Evolutionary conservation across 2,329 filamentous ascomycete genomes (phyloP).

Genomic region (Sporothrix schenckii): DNA sequence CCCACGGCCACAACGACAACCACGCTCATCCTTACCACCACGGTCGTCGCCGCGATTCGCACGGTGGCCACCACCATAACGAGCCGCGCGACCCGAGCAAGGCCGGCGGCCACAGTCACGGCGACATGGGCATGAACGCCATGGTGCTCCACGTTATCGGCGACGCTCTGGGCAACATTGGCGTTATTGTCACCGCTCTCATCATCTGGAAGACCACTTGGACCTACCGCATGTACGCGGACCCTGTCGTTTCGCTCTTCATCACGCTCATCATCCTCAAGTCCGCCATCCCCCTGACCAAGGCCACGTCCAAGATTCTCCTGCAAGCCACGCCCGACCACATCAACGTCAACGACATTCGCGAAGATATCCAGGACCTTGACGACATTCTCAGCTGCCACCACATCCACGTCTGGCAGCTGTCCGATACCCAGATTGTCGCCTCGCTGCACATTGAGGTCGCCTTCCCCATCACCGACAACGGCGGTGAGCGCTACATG

Average conservation of each 20-base stretch:
- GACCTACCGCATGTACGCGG: constrained; percentile 81
- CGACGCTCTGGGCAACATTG: constrained; percentile 83
- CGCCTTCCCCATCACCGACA: constrained; percentile 82
- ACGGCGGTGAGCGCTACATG: constrained; percentile 84
- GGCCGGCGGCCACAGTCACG: constrained; percentile 74
- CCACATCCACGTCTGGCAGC: constrained; percentile 96
- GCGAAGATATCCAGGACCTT: constrained; percentile 83
- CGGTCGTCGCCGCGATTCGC: constrained; percentile 54
- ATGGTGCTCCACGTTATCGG: constrained; percentile 77
- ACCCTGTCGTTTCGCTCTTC: constrained; percentile 88
- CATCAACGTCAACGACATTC: constrained; percentile 85
- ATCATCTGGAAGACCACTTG: constrained; percentile 90
- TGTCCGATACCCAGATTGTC: constrained; percentile 91
- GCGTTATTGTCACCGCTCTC: constrained; percentile 79
- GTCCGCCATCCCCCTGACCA: constrained; percentile 76
- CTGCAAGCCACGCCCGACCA: constrained; percentile 92
- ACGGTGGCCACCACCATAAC: constrained; percentile 71
- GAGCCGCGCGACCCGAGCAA: constrained; percentile 78
- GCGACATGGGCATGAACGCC: constrained; percentile 92
- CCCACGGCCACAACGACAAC: constrained; percentile 37
- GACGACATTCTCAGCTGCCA: constrained; percentile 88
- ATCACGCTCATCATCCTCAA: constrained; percentile 80
- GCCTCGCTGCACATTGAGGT: constrained; percentile 94
- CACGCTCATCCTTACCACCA: constrained; percentile 40
- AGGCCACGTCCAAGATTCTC: constrained; percentile 81